Evolutionary conservation across 768 basidiomycete genomes (phyloP), one percentile per base, ranked within the genome.

Genomic region (Agrocybe praecox): DNA sequence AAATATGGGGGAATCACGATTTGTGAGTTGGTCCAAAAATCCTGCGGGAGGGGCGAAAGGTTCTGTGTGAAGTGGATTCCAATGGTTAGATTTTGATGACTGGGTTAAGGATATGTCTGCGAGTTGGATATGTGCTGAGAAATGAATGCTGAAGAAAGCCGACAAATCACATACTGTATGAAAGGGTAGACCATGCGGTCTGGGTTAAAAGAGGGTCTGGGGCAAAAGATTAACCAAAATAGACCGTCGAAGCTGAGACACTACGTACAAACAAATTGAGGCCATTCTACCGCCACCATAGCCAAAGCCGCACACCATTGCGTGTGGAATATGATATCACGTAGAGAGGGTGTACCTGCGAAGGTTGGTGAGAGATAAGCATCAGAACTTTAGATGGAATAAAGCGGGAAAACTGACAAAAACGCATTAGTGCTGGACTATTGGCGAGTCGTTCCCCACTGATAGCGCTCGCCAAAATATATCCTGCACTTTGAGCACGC

Each of bases 281-380:
- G 96, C 96, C 96, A 99, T 68, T 92, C 82, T 19, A 98, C 94
- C 32, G 96, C 93, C 52, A 98, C 87, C 91, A 97, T 96, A 29
- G 86, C 87, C 14, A 99, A 77, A 29, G 88, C 83, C 40, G 92
- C 83, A 69, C 90, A 92, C 90, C 92, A 98, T 62, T 97, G 95
- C 0, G 95, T 91, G 65, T 96, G 94, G 70, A 94, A 90, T 49
- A 98, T 82, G 49, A 99, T 82, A 70, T 99, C 97, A 52, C 95
- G 80, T 74, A 96, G 75, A 6, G 94, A 93, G 2, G 97, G 96
- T 0, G 97, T 96, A 63, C 89, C 94, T 95, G 15, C 19, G 46
- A 44, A 59, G 58, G 50, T 62, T 9, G 5, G 9, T 29, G 26
- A 9, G 26, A 4, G 9, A 9, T 29, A 9, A 29, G 26, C 26